Evolutionary conservation across 169 alveolate species (phyloP), one percentile per base, ranked within the genome.

Genomic region (Blepharisma undulans): DNA sequence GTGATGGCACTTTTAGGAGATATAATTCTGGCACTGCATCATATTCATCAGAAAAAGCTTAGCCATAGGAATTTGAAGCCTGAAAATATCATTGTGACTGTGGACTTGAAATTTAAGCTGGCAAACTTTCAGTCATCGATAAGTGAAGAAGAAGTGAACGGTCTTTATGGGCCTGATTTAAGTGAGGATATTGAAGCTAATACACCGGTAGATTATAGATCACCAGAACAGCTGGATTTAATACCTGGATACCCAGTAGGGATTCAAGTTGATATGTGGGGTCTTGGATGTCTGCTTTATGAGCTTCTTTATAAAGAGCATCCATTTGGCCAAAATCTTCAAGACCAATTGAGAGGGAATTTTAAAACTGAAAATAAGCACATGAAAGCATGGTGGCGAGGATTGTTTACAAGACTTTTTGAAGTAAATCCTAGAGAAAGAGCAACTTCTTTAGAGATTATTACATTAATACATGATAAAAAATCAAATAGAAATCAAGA

Each of bases 111-210:
- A 12, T 88, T 88, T 2, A 92, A 92, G 80, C 76, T 29, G 92
- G 92, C 30, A 92, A 92, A 72, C 82, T 92, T 92, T 85, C 92
- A 33, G 66, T 76, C 71, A 61, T 84, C 27, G 36, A 71, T 72
- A 76, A 74, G 61, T 48, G 80, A 74, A 60, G 79, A 61, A 84
- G 72, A 14, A 34, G 27, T 79, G 34, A 33, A n/a, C 10, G 36
- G 34, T 10, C 34, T 79, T 79, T 79, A 79, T n/a, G 87, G 87
- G 25, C 74, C 30, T 12, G 87, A 10, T 1, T 16, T 79, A 8
- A 7, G 14, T 7, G 87, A 79, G 7, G 87, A 79, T 22, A 79
- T 79, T 29, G 36, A 79, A 33, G 66, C 36, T 76, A 12, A 29
- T 21, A 32, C 30, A 30, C 12, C 16, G 30, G 27, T 19, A 0